Percentiles rank a stretch among this genome's conserved stretches.
phyloP scores from a whole-genome alignment of 2,329 filamentous ascomycete genomes.

The Macrophomina pseudophaseolina region DNA sequence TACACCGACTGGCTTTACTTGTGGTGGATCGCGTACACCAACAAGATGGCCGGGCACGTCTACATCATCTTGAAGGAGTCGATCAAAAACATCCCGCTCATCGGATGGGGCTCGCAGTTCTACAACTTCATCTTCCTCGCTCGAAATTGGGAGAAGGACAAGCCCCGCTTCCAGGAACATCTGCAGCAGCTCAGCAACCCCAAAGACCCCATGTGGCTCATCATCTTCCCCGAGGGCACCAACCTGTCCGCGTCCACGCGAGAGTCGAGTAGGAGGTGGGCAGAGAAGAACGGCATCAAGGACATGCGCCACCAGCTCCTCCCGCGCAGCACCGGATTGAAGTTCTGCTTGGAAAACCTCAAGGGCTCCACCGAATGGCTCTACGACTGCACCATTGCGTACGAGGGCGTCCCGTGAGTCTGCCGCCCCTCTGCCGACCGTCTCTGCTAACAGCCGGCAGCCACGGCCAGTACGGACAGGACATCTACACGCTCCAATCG shows the following conservation, averaged over 20 bases:
- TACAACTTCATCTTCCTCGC: slow-evolving; percentile 91
- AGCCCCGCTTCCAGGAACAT: slow-evolving; percentile 74
- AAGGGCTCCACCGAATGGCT: slow-evolving; percentile 77
- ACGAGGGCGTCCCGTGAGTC: slow-evolving; percentile 88
- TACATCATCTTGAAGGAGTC: slow-evolving; percentile 93
- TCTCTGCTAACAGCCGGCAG: neutral
- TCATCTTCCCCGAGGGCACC: slow-evolving; percentile 87
- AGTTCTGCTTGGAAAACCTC: slow-evolving; percentile 78
- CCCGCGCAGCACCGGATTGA: slow-evolving; percentile 79
- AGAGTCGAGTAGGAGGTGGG: slow-evolving; percentile 74
- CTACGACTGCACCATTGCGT: slow-evolving; percentile 93
- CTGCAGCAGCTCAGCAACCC: slow-evolving; percentile 72
- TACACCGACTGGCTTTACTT: slow-evolving; percentile 93
- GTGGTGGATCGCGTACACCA: slow-evolving; percentile 92
- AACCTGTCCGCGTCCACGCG: slow-evolving; percentile 76
- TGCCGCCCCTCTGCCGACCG: neutral
- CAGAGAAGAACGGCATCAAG: slow-evolving; percentile 73
- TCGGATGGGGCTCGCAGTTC: slow-evolving; percentile 82
- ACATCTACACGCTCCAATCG: slow-evolving; percentile 83
- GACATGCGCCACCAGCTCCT: slow-evolving; percentile 77
- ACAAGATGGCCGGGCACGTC: slow-evolving; percentile 80
- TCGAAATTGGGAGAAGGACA: slow-evolving; percentile 84
- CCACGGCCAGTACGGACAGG: slow-evolving; percentile 78
- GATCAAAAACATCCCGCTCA: slow-evolving; percentile 77
- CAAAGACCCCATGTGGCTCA: slow-evolving; percentile 84